These are phyloP conservation scores for Gymnopilus dilepis DNA, from an alignment of 768 basidiomycete genomes.

Conservation along the genomic window DNA sequence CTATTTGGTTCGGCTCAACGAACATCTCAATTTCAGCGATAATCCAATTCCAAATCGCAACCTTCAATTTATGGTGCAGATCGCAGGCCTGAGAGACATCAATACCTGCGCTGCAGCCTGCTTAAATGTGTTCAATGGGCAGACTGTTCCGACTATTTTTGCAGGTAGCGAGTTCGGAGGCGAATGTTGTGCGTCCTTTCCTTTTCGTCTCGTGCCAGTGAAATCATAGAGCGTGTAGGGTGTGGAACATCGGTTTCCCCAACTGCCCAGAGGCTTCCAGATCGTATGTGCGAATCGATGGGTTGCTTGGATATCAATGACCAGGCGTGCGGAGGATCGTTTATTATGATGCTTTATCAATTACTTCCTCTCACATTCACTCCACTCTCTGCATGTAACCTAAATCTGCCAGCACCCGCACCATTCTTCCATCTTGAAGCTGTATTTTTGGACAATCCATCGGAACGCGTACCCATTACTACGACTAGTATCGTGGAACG, in stretches of 20 bases:
- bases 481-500: neutral
- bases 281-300: conserved; percentile 18
- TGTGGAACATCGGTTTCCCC: conserved; percentile 5
- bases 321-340: conserved; percentile 17
- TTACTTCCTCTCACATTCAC: neutral
- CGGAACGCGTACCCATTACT: neutral
- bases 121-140: neutral
- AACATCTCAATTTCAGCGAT: neutral
- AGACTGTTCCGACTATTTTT: neutral
- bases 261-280: conserved; percentile 12
- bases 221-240: neutral
- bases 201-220: neutral
- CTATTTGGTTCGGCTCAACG: neutral
- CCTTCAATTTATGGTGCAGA: neutral
- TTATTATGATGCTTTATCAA: conserved; percentile 14
- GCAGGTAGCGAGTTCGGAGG: conserved; percentile 14
- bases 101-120: neutral
- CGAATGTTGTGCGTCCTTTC: conserved; percentile 14
- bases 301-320: conserved; percentile 10
- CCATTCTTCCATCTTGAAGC: neutral
- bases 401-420: neutral
- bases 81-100: neutral
- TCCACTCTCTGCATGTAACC: neutral
- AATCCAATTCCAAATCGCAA: neutral
- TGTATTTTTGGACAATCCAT: neutral